Evolutionary conservation across 1,139 yeast genomes (phyloP).

Genomic region (Sugiyamaella neomexicana): DNA sequence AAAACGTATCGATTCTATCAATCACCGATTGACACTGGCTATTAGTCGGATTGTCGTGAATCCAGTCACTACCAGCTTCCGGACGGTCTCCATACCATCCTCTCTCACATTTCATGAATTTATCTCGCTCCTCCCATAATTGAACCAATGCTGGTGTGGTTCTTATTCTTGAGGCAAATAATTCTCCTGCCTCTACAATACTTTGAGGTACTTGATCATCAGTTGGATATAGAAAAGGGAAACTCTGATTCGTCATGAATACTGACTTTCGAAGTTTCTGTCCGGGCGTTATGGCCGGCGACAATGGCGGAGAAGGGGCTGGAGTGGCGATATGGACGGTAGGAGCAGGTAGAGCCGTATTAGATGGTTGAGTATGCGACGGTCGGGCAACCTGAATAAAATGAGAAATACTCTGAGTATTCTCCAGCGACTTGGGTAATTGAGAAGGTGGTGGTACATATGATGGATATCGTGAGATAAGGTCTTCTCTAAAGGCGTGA

Average conservation of each 20-base stretch:
- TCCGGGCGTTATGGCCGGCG: constrained; percentile 54
- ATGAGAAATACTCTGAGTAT: constrained; percentile 45
- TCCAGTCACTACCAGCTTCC: constrained; percentile 3
- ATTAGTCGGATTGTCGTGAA: background rate
- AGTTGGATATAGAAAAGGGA: constrained; percentile 76
- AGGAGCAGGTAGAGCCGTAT: constrained; percentile 60
- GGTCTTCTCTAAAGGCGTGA: constrained; percentile 72
- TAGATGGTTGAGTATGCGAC: constrained; percentile 53
- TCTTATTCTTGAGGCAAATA: constrained; percentile 61
- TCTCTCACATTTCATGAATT: constrained; percentile 73
- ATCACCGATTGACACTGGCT: constrained; percentile 39
- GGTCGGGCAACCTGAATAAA: constrained; percentile 60
- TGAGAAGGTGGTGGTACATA: constrained; percentile 52
- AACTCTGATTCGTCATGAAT: constrained; percentile 74
- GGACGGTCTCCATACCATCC: constrained; percentile 48
- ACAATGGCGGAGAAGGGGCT: constrained; percentile 77
- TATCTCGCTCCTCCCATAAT: constrained; percentile 67
- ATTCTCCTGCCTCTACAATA: constrained; percentile 70
- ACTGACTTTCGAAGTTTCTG: constrained; percentile 64
- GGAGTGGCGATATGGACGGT: constrained; percentile 82
- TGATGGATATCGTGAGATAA: constrained; percentile 73
- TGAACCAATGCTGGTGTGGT: constrained; percentile 68
- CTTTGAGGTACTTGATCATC: constrained; percentile 63
- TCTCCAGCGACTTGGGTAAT: constrained; percentile 49
- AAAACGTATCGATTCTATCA: constrained; percentile 61